Percentiles rank a stretch among this genome's conserved stretches.
Evolutionary conservation across 192 early-diverging fungal species (phyloP).

Genomic region (Entomortierella parvispora): DNA sequence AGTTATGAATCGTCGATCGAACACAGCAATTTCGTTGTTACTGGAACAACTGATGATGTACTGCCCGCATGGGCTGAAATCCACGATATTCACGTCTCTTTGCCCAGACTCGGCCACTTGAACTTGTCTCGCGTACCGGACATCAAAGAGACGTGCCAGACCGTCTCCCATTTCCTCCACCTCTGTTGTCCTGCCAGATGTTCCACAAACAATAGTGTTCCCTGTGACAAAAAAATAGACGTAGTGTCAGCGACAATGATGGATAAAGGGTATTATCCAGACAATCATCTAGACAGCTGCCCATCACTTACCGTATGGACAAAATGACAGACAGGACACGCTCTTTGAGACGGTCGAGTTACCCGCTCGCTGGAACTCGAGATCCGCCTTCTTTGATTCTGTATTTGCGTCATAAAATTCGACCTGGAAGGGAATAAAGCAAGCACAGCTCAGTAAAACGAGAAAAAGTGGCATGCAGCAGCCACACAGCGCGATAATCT

Average conservation of each 20-base stretch:
- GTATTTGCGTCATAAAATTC: conserved; percentile 25
- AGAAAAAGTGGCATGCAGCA: neutral
- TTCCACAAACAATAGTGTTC: conserved; percentile 21
- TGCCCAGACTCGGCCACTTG: conserved; percentile 17
- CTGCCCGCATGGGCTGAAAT: conserved; percentile 37
- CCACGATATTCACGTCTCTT: conserved; percentile 45
- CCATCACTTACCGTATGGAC: conserved; percentile 24
- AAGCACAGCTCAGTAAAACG: neutral
- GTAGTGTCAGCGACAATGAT: neutral
- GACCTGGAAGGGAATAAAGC: neutral
- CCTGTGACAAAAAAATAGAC: neutral
- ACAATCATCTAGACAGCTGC: no score
- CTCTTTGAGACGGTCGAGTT: neutral
- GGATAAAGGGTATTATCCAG: neutral
- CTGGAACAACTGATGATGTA: conserved; percentile 40
- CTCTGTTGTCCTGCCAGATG: conserved; percentile 17
- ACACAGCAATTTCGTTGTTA: conserved; percentile 40
- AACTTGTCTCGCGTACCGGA: conserved; percentile 5
- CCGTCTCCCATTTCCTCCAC: conserved; percentile 46
- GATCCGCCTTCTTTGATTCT: neutral
- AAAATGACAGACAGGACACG: conserved; percentile 38
- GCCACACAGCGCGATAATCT: neutral
- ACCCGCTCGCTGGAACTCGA: conserved; percentile 10
- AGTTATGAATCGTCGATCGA: conserved; percentile 30
- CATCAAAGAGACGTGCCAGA: conserved; percentile 23